Percentiles rank a stretch among this genome's conserved stretches.
Evolutionary conservation across 2,329 filamentous ascomycete genomes (phyloP).

Genomic region (Ceratocystis destructans): DNA sequence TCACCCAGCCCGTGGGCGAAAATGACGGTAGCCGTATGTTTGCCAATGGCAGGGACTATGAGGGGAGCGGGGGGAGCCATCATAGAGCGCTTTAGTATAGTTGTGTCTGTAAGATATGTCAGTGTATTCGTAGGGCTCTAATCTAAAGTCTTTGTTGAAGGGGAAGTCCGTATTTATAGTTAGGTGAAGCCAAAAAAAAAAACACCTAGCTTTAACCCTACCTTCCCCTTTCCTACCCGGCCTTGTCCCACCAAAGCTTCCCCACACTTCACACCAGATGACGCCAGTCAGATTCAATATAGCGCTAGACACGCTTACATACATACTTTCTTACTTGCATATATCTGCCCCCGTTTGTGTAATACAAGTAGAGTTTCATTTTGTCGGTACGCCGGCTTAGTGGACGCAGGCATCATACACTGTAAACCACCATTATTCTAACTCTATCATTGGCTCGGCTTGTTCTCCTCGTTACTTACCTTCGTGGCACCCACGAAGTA

Average conservation of each 20-base stretch:
- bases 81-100: neutral
- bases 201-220: neutral
- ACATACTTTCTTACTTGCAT: neutral
- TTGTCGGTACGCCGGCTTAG: neutral
- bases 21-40: slow-evolving; percentile 89
- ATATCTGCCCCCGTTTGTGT: neutral
- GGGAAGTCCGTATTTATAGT: neutral
- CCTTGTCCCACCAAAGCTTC: neutral
- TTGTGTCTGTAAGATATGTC: neutral
- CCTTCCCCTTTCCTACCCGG: neutral
- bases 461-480: neutral
- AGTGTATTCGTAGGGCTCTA: neutral
- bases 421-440: neutral
- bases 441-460: neutral
- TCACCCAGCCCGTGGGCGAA: slow-evolving; percentile 89
- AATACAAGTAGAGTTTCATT: neutral
- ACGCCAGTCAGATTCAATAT: neutral
- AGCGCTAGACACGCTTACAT: too few species aligned
- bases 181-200: neutral
- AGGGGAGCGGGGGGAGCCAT: slow-evolving; percentile 35
- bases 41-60: slow-evolving; percentile 63
- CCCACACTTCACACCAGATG: neutral
- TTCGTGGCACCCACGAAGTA: neutral
- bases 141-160: neutral
- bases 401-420: neutral